These are phyloP conservation scores for Vitis rotundifolia DNA, from an alignment of 164 flowering plant genomes.

Conservation along the genomic window DNA sequence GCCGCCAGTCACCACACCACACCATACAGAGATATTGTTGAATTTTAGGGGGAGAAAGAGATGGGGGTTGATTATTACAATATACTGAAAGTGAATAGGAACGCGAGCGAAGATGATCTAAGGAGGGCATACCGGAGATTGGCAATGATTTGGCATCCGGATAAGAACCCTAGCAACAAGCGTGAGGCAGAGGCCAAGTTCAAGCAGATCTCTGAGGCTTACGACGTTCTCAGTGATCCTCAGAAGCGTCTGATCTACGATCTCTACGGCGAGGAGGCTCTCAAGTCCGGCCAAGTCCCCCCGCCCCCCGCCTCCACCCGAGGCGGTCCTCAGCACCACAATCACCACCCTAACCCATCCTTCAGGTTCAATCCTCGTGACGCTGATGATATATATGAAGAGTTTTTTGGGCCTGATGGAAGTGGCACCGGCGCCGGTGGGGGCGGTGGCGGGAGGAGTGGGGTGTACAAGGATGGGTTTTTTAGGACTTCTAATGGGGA, in stretches of 20 bases:
- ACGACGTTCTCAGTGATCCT: conserved; percentile 74
- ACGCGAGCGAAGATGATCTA: conserved; percentile 71
- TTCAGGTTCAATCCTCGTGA: conserved; percentile 60
- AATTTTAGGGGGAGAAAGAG: conserved; percentile 2
- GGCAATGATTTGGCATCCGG: conserved; percentile 90
- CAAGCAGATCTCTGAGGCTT: conserved; percentile 82
- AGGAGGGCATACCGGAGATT: conserved; percentile 64
- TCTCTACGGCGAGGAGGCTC: conserved; percentile 70
- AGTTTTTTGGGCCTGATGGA: conserved; percentile 54
- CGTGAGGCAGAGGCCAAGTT: conserved; percentile 74
- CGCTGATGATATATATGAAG: conserved; percentile 77
- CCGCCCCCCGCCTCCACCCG: conserved; percentile 31
- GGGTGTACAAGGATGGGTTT: conserved; percentile 26
- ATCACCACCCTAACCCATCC: conserved; percentile 31
- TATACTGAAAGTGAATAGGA: conserved; percentile 71
- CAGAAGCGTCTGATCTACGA: conserved; percentile 91
- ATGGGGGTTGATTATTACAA: conserved; percentile 90
- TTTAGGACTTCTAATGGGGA: conserved; percentile 33
- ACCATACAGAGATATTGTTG: too few species aligned
- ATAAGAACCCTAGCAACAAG: conserved; percentile 56
- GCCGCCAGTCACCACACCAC: too few species aligned
- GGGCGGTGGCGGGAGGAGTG: conserved; percentile 22
- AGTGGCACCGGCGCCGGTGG: conserved; percentile 24
- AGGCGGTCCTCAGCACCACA: conserved; percentile 1
- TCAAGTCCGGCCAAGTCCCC: conserved; percentile 65